Base-by-base conservation (phyloP, 2,329 filamentous ascomycete species). In the Orbilia javanica region DNA sequence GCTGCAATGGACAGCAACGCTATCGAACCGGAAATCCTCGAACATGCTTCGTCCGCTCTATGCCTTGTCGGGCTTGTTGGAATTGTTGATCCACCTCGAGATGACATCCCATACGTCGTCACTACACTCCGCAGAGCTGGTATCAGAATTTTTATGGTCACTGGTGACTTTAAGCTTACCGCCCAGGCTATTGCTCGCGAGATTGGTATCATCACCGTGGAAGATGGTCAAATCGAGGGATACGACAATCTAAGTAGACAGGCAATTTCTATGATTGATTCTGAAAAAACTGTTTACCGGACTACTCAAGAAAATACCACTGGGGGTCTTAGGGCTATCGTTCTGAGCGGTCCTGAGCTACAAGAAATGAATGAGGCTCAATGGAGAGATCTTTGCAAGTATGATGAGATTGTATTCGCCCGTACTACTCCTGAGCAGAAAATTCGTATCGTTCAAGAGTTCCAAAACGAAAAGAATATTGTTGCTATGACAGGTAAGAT, bases 111-210 rank as follows among this genome's bases (percentile, higher is more conserved):
- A 0, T 85, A 86, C 11, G 88, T 90, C 0, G 85, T 90, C 29
- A 84, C 85, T n/a, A 92, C 88, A 0, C 86, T 93, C 15, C 88
- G 91, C 11, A 86, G 88, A 0, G 92, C 92, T 3, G 90, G 91
- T 0, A 91, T 94, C 67, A 86, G 90, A n/a, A 89, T 93, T 31
- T 91, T 92, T 83, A 94, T 94, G 92, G 92, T 94, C 0, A 94
- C 92, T 0, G 91, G 92, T 8, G 92, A 94, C 82, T 93, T 92
- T 82, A 90, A 90, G 27, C 86, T 93, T 15, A 94, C 92, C 0
- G 92, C 92, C 0, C 87, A 89, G 79, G 90, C 91, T 0, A 93
- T 94, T 79, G 91, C 92, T 0, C 86, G 88, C 2, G 89, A 93
- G 68, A 92, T 91, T 76, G 90, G 91, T 7, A 93, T 93, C 81